Conservation (phyloP, 2,329 filamentous ascomycete genomes). For the Cytospora schulzeri region DNA sequence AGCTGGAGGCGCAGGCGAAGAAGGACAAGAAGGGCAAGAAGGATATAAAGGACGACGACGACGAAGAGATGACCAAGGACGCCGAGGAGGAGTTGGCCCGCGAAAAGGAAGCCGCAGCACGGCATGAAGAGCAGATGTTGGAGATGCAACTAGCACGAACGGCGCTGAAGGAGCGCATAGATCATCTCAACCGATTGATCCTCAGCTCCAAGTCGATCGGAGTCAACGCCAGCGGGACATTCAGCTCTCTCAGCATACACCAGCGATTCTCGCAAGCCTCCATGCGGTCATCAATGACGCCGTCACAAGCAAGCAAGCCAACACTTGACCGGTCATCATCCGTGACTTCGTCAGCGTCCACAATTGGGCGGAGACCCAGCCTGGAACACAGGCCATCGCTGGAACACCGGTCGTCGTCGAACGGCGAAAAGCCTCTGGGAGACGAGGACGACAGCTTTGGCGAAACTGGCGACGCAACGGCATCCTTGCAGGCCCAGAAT, state of each 20-base stretch:
- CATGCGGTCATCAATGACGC: conserved; percentile 64
- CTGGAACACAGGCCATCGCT: conserved; percentile 44
- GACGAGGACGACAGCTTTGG: conserved; percentile 73
- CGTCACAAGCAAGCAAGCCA: conserved; percentile 56
- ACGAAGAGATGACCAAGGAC: conserved; percentile 63
- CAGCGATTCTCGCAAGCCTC: conserved; percentile 64
- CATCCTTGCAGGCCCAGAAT: conserved; percentile 82
- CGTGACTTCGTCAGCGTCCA: conserved; percentile 64
- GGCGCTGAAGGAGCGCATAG: conserved; percentile 93
- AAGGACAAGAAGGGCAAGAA: conserved; percentile 55
- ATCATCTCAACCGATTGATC: conserved; percentile 93
- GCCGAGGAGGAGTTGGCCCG: conserved; percentile 72
- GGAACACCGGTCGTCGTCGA: conserved; percentile 48
- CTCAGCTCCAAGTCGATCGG: conserved; percentile 94
- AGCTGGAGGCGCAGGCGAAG: conserved; percentile 83
- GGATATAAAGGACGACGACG: conserved; percentile 62
- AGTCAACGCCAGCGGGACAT: conserved; percentile 78
- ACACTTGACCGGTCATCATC: conserved; percentile 67
- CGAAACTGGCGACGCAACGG: conserved; percentile 84
- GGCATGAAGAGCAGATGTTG: conserved; percentile 95
- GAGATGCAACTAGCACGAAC: conserved; percentile 98
- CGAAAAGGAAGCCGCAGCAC: conserved; percentile 78
- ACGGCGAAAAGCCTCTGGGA: conserved; percentile 41
- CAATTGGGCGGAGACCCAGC: conserved; percentile 57
- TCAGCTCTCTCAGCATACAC: conserved; percentile 67